These are phyloP conservation scores for Saprolegnia parasitica DNA, from an alignment of 352 stramenopile genomes.

Conservation along the genomic window DNA sequence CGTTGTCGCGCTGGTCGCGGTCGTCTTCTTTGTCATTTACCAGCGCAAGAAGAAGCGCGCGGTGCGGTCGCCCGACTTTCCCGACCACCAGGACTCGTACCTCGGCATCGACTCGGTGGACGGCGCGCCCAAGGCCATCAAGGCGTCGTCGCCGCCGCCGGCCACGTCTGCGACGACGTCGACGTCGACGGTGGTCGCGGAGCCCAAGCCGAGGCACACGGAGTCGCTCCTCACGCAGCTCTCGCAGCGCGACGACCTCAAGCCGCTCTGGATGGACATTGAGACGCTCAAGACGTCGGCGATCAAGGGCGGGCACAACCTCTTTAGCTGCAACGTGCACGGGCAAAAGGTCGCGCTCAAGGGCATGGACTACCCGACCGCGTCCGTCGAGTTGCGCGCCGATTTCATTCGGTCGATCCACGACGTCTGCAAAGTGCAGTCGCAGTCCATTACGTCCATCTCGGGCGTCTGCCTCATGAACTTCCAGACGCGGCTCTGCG, in stretches of 20 bases:
- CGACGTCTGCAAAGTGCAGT: not conserved
- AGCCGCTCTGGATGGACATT: slow-evolving; percentile 15
- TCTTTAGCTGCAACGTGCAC: not conserved
- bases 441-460: slow-evolving; percentile 18
- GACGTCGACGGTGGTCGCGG: not conserved
- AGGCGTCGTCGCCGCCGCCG: not conserved
- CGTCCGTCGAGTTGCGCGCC: not conserved
- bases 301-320: slow-evolving; percentile 13
- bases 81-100: not conserved
- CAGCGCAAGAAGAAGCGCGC: not conserved
- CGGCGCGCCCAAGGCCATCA: not conserved
- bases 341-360: slow-evolving; percentile 15
- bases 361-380: slow-evolving; percentile 20
- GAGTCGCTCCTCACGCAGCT: slow-evolving; percentile 11
- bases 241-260: slow-evolving; percentile 6
- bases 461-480: slow-evolving; percentile 15
- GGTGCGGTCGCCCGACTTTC: not conserved
- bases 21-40: not conserved
- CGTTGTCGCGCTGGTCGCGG: not conserved
- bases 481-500: slow-evolving; percentile 2
- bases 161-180: not conserved
- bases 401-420: slow-evolving; percentile 7
- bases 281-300: slow-evolving; percentile 20
- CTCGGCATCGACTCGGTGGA: not conserved
- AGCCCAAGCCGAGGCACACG: not conserved